Evolutionary conservation across 2,329 filamentous ascomycete genomes (phyloP).

Genomic region (Dothideomycetes sp.): DNA sequence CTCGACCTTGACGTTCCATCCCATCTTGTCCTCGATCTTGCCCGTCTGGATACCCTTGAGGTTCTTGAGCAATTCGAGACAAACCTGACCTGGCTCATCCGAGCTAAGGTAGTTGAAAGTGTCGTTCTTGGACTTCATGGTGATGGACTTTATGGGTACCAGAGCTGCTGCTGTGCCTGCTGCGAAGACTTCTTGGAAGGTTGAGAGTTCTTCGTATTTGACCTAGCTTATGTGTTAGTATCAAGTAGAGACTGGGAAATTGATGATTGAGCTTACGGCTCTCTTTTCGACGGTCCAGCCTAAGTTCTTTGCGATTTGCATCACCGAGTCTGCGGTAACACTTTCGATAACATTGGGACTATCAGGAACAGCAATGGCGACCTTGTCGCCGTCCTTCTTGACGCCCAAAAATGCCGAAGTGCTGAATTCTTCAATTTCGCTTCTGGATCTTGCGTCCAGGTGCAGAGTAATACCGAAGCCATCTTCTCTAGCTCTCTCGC

Average conservation of each 20-base stretch:
- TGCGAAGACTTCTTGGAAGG: conserved; percentile 74
- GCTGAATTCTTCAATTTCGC: conserved; percentile 90
- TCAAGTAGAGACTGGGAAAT: neutral
- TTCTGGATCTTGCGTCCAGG: conserved; percentile 73
- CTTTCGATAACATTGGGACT: conserved; percentile 80
- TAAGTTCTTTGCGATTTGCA: conserved; percentile 64
- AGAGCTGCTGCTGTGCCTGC: conserved; percentile 86
- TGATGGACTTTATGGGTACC: conserved; percentile 87
- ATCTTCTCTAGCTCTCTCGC: conserved; percentile 65
- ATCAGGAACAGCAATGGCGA: conserved; percentile 74
- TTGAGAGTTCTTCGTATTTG: conserved; percentile 52
- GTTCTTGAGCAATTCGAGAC: conserved; percentile 60
- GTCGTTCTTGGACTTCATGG: conserved; percentile 51
- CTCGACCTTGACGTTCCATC: conserved; percentile 52
- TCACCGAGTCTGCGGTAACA: conserved; percentile 72
- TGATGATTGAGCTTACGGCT: conserved; percentile 39
- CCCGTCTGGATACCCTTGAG: conserved; percentile 82
- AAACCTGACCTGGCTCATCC: conserved; percentile 65
- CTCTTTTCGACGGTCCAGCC: conserved; percentile 80
- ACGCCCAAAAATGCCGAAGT: conserved; percentile 89
- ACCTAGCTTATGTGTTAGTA: conserved; percentile 39
- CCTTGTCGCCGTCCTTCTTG: conserved; percentile 45
- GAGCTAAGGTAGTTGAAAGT: conserved; percentile 48
- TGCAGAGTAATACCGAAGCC: conserved; percentile 94
- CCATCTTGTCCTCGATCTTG: conserved; percentile 65